Evolutionary conservation across 2,329 filamentous ascomycete species (phyloP).

Genomic region (Knufia fluminis): DNA sequence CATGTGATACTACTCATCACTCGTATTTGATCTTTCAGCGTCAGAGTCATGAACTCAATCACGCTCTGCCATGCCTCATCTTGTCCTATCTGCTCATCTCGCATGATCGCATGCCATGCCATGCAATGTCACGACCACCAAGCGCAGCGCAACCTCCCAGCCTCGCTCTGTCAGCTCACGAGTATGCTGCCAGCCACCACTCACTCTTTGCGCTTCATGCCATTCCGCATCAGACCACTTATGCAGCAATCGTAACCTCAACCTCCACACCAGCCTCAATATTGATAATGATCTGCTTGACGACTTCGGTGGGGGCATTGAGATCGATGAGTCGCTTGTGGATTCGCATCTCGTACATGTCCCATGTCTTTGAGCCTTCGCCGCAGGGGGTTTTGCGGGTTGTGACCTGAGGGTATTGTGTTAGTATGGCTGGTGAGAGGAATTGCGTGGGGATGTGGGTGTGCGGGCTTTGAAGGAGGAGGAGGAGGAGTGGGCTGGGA

Average conservation of each 20-base stretch:
- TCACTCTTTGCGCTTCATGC: no score
- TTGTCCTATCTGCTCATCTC: no score
- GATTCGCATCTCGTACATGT: slow-evolving; percentile 97
- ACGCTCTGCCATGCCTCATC: background rate
- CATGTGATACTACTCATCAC: background rate
- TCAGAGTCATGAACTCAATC: background rate
- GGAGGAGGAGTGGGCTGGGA: no score
- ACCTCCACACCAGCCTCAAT: slow-evolving; percentile 46
- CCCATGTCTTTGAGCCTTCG: slow-evolving; percentile 99
- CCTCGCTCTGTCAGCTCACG: no score
- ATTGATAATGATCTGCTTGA: slow-evolving; percentile 47
- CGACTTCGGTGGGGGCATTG: slow-evolving; percentile 84
- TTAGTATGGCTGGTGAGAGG: no score
- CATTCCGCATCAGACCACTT: slow-evolving; percentile 23
- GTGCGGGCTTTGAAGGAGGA: no score
- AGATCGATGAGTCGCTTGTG: slow-evolving; percentile 98
- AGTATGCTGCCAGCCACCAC: no score
- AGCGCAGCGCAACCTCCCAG: background rate
- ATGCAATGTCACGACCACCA: background rate
- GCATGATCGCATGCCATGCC: no score
- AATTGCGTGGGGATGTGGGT: no score
- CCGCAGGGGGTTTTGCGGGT: slow-evolving; percentile 98
- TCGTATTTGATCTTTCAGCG: background rate
- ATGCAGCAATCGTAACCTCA: slow-evolving; percentile 45
- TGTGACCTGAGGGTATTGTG: slow-evolving; percentile 48